Evolutionary conservation across 2,329 filamentous ascomycete species (phyloP).

Genomic region (Thelonectria blattea): DNA sequence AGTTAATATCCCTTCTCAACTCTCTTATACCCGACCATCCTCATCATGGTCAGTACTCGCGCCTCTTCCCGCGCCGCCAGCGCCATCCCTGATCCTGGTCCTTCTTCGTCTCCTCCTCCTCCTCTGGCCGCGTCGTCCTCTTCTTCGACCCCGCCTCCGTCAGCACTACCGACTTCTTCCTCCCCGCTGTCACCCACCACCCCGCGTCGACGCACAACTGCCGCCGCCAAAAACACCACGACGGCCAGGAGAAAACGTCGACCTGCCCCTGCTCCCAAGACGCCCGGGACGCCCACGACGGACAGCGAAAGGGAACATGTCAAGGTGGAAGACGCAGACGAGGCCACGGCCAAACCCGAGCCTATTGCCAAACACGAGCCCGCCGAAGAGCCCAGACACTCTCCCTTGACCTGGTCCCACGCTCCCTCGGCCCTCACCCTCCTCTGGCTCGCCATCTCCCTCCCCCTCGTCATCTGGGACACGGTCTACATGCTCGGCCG

Average conservation of each 20-base stretch:
- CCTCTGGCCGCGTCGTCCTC: constrained; percentile 24
- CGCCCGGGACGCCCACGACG: not conserved
- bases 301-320: not conserved
- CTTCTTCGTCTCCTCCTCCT: too few species aligned
- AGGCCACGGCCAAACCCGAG: not conserved
- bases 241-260: constrained; percentile 20
- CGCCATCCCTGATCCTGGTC: constrained; percentile 32
- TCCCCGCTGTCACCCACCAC: constrained; percentile 22
- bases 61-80: constrained; percentile 43
- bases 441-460: constrained; percentile 74
- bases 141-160: constrained; percentile 8
- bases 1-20: not conserved
- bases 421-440: constrained; percentile 56
- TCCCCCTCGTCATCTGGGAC: constrained; percentile 85
- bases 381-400: not conserved
- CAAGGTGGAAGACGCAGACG: not conserved
- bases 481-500: constrained; percentile 78
- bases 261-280: not conserved
- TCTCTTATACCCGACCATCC: not conserved
- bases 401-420: constrained; percentile 48
- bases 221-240: constrained; percentile 19
- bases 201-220: constrained; percentile 24
- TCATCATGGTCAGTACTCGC: constrained; percentile 48
- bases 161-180: constrained; percentile 10
- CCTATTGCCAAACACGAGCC: not conserved